Evolutionary conservation across 495 filamentous ascomycete species (phyloP), one percentile per base, ranked within the genome.

Genomic region (Penicillium argentinense): DNA sequence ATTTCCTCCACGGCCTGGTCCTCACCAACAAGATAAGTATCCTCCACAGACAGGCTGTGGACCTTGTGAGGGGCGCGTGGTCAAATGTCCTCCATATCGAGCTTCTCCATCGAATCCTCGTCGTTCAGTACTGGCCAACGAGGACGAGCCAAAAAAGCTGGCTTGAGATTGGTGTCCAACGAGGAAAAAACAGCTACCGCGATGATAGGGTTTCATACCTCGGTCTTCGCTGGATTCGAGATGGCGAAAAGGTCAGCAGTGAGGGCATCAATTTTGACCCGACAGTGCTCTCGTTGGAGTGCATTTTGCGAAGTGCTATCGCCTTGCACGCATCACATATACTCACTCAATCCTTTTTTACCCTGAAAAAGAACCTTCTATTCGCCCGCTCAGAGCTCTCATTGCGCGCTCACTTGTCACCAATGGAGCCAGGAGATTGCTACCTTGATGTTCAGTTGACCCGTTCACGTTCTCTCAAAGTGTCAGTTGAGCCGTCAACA

Each of bases 51-150:
- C 93, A 98, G 71, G 89, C 86, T 7, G 39, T 71, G 8, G 82
- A 86, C 19, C 73, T 97, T 48, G 71, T 72, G 19, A 72, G 69
- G 45, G 76, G 78, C 1, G 75, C 79, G 22, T 98, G 95, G 92
- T 80, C 81, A 14, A 83, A 87, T 47, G 78, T 79, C 27, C 64
- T 97, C 43, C 78, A 78, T 42, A 75, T 95, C 8, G 87, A 96
- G 60, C 66, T 81, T 39, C 71, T 96, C 29, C 83, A 89, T 51
- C 81, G 93, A 28, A 84, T 83, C 12, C 69, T 97, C 45, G 79
- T 90, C 11, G 75, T 98, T 39, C 91, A 97, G 50, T 98, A 98
- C 63, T 98, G 93, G 93, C 64, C 77, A 13, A 73, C 81, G 28
- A 79, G 80, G 44, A 69, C 79, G 21, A 80, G 79, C 9, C 67